Conservation (phyloP, 768 basidiomycete genomes). For the Tephrocybe rancida region DNA sequence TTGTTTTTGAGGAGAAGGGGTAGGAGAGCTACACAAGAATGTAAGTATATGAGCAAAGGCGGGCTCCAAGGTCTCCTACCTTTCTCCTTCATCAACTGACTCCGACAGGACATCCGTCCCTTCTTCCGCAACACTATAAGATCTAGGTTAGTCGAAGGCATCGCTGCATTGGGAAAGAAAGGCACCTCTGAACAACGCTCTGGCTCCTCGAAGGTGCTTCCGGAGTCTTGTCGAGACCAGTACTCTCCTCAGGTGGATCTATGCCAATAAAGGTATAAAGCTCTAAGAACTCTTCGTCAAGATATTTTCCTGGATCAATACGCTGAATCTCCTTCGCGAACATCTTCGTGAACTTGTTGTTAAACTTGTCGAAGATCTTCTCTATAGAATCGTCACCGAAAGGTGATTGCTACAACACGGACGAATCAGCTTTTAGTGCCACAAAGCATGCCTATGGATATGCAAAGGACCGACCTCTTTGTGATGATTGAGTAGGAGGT, state of each 20-base stretch:
- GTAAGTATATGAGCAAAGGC: not conserved
- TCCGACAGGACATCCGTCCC: constrained; percentile 14
- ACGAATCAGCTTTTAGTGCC: not conserved
- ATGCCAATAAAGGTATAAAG: constrained; percentile 45
- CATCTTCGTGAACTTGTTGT: constrained; percentile 41
- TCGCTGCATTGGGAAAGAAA: not conserved
- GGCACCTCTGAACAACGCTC: constrained; percentile 12
- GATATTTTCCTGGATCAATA: constrained; percentile 35
- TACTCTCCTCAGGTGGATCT: constrained; percentile 31
- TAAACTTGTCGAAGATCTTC: constrained; percentile 60
- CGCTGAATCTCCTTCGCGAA: constrained; percentile 43
- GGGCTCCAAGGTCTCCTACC: constrained; percentile 1
- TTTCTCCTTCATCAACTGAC: constrained; percentile 3
- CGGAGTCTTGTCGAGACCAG: constrained; percentile 11
- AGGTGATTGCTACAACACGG: constrained; percentile 51
- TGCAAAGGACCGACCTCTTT: constrained; percentile 38
- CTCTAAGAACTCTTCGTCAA: constrained; percentile 44
- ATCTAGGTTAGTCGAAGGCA: constrained; percentile 12
- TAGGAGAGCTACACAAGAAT: constrained; percentile 21
- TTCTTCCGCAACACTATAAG: constrained; percentile 13
- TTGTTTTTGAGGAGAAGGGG: constrained; percentile 23
- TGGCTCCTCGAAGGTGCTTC: constrained; percentile 9
- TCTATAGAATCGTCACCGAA: constrained; percentile 54
- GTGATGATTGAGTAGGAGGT: constrained; percentile 52
- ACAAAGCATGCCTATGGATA: not conserved